Conservation (phyloP, 2,329 filamentous ascomycete species). For the Talaromyces sp. region DNA sequence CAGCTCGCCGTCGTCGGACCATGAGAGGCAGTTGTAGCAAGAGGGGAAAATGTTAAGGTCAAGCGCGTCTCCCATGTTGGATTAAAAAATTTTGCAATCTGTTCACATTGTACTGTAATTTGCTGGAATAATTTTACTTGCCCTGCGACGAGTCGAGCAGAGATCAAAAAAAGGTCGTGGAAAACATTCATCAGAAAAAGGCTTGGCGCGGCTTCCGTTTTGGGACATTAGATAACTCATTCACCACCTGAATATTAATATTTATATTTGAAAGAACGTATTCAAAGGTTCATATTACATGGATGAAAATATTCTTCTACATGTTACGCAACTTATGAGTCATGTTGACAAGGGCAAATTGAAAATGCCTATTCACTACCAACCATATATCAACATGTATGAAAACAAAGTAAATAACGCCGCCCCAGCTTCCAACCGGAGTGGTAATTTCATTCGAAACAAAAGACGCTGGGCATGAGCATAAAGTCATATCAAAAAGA, state of each 20-base stretch:
- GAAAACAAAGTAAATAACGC: not conserved
- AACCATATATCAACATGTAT: not conserved
- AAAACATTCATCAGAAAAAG: constrained; percentile 1
- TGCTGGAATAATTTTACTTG: not conserved
- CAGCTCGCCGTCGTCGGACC: constrained; percentile 56
- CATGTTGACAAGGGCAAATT: not conserved
- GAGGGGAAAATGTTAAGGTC: constrained; percentile 47
- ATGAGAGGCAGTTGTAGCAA: constrained; percentile 50
- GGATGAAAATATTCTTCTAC: not conserved
- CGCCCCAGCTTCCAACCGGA: not conserved
- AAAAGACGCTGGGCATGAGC: not conserved
- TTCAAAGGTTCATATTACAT: not conserved
- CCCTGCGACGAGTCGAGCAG: not conserved
- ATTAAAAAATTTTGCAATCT: not conserved
- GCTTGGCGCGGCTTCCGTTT: constrained; percentile 2
- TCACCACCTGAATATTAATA: not conserved
- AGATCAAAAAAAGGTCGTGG: not conserved
- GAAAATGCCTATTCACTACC: not conserved
- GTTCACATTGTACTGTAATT: not conserved
- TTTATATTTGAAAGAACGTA: not conserved
- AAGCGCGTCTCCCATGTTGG: constrained; percentile 16
- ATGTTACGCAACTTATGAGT: not conserved
- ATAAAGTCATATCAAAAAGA: not conserved
- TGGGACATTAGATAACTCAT: not conserved
- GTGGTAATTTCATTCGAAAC: not conserved